Base-by-base conservation (phyloP, 2,329 filamentous ascomycete species). In the Taxawa tesnikishii region DNA sequence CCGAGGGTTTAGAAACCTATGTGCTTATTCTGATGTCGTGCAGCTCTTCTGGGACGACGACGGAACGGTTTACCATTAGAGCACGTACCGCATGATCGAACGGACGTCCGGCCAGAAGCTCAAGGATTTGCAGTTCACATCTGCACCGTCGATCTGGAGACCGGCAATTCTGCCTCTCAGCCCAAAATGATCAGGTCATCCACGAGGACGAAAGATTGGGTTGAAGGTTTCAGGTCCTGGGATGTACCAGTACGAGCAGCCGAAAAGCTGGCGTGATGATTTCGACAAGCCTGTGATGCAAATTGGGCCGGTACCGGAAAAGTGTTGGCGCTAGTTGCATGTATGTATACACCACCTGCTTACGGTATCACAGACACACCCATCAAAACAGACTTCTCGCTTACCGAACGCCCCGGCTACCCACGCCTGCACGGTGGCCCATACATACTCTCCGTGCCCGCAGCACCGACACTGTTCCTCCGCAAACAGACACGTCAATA, bases 401-500 rank as follows among this genome's bases (percentile, higher is more conserved):
- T 73, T 16, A 57, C 50, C 0, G 62, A 64, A 21, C 50, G 56
- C 2, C 58, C 60, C 0, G 57, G 58, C 0, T 46, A 53, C 29
- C 49, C 73, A 2, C 60, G 66, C 4, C 44, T 75, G 0, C 59
- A 65, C 35, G 70, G 70, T 0, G 64, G 63, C 10, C 65, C 66
- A 6, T 74, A 68, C 38, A 58, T 59, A 4, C 56, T 75, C 0
- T 60, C 56, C 0, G 60, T 58, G 8, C 67, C 69, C 0, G 60
- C 64, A 12, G 60, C 59, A 13, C 67, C 70, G 0, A 64, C 68
- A 0, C 56, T 72, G 41, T 56, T 73, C 3, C 46, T 73, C 3
- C 58, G 70, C 6, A 74, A 74, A 36, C 70, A 75, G 43, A 59
- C 53, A 0, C 54, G 60, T n/a, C n/a, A n/a, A n/a, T n/a, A n/a